Percentiles rank a stretch among this genome's conserved stretches.
phyloP scores from a whole-genome alignment of 805 yeast species.

The Tetrapisispora fleetii region DNA sequence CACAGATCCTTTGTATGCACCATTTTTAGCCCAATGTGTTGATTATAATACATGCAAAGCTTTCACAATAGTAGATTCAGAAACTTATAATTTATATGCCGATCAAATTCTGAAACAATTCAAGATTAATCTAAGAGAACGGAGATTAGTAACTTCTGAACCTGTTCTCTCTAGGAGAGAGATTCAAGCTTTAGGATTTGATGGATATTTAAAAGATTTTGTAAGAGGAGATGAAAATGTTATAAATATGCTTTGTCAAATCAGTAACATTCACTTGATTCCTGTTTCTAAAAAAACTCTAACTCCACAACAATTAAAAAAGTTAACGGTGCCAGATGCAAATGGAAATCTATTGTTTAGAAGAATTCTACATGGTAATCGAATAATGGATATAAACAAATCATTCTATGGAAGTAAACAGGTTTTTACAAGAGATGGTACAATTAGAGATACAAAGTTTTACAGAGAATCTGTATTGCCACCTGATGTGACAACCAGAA shows the following conservation, averaged over 20 bases:
- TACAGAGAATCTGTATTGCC: constrained; percentile 20
- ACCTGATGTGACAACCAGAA: constrained; percentile 15
- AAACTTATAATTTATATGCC: constrained; percentile 40
- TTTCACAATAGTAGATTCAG: constrained; percentile 47
- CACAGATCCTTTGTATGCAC: constrained; percentile 39
- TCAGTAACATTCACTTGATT: constrained; percentile 39
- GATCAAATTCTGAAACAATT: constrained; percentile 34
- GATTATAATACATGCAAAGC: constrained; percentile 47
- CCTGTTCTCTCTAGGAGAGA: constrained; percentile 27
- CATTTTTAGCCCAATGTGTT: constrained; percentile 48
- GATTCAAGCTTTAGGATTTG: constrained; percentile 54
- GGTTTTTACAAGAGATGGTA: constrained; percentile 29
- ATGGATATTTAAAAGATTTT: constrained; percentile 65
- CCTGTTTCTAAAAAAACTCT: constrained; percentile 53
- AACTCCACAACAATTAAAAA: constrained; percentile 31
- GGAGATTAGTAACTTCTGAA: constrained; percentile 12
- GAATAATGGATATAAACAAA: constrained; percentile 38
- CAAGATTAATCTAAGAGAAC: constrained; percentile 51
- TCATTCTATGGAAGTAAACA: constrained; percentile 61
- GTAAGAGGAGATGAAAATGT: constrained; percentile 66
- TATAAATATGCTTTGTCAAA: constrained; percentile 57
- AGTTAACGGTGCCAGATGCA: constrained; percentile 28
- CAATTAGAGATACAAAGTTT: constrained; percentile 12
- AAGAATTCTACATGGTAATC: constrained; percentile 52
- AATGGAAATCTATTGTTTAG: constrained; percentile 39